Conservation (phyloP, 2,329 filamentous ascomycete species). For the Cladobotryum mycophilum region DNA sequence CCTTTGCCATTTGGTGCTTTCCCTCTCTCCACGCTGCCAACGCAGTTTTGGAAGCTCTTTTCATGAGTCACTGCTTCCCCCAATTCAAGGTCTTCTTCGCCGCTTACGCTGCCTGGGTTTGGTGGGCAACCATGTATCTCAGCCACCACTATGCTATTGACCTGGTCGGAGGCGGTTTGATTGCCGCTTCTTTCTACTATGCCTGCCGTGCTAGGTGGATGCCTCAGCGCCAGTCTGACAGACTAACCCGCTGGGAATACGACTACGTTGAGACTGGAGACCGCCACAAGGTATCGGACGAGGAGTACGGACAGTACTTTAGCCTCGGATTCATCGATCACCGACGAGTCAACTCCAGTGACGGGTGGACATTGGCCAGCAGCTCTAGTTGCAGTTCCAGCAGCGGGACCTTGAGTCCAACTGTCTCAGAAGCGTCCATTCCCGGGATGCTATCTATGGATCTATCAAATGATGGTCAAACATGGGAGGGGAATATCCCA, state of each 20-base stretch:
- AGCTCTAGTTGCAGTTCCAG: constrained; percentile 58
- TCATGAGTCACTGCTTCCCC: constrained; percentile 90
- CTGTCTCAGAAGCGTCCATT: constrained; percentile 38
- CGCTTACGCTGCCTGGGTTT: constrained; percentile 84
- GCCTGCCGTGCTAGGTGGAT: constrained; percentile 73
- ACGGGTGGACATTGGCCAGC: constrained; percentile 86
- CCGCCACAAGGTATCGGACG: constrained; percentile 34
- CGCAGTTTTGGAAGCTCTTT: constrained; percentile 82
- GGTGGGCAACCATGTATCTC: constrained; percentile 98
- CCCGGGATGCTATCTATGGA: constrained; percentile 30
- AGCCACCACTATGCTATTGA: constrained; percentile 97
- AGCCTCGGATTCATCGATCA: constrained; percentile 40
- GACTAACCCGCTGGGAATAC: constrained; percentile 89
- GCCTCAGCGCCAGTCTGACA: constrained; percentile 75
- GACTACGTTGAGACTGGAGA: constrained; percentile 87
- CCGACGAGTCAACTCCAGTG: constrained; percentile 53
- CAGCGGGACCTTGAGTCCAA: constrained; percentile 45
- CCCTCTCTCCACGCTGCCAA: constrained; percentile 87
- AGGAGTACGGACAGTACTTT: constrained; percentile 43
- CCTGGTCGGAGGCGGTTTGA: constrained; percentile 75
- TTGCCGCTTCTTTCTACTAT: constrained; percentile 75
- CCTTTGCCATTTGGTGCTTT: constrained; percentile 94
- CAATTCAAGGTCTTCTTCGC: constrained; percentile 73
- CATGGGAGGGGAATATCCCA: constrained; percentile 32
- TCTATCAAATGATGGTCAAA: constrained; percentile 29